These are phyloP conservation scores for Gymnopilus dilepis DNA, from an alignment of 768 basidiomycete genomes.

Conservation along the genomic window DNA sequence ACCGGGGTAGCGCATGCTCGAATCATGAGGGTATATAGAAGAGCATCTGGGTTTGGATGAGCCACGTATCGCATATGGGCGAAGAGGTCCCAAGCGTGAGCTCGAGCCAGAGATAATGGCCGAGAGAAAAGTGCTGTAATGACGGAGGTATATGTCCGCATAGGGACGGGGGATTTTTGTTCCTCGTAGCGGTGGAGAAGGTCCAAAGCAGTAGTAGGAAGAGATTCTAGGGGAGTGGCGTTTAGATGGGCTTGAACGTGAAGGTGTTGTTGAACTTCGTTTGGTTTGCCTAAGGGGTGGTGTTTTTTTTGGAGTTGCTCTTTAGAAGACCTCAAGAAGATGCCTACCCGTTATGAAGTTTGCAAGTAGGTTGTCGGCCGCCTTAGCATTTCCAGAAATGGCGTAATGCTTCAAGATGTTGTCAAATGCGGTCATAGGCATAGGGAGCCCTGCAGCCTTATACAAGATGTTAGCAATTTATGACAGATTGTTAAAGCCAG, in stretches of 20 bases:
- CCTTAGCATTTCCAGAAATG: conserved; percentile 45
- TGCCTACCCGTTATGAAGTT: conserved; percentile 49
- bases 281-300: conserved; percentile 41
- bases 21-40: conserved; percentile 87
- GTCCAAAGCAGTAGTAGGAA: conserved; percentile 67
- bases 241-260: conserved; percentile 73
- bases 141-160: conserved; percentile 73
- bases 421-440: conserved; percentile 50
- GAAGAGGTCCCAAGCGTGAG: conserved; percentile 94
- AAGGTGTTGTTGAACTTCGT: conserved; percentile 66
- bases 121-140: conserved; percentile 63
- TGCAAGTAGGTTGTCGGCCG: conserved; percentile 50
- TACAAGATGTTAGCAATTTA: not conserved
- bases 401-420: conserved; percentile 57
- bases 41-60: conserved; percentile 76
- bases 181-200: conserved; percentile 78
- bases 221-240: conserved; percentile 46
- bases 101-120: conserved; percentile 56
- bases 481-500: not conserved
- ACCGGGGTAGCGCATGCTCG: conserved; percentile 73
- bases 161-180: conserved; percentile 64
- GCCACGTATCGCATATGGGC: conserved; percentile 96
- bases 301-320: not conserved
- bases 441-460: conserved; percentile 13
- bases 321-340: not conserved